These are phyloP conservation scores for Trifolium repens DNA, from an alignment of 306 rosid species.

Conservation along the genomic window DNA sequence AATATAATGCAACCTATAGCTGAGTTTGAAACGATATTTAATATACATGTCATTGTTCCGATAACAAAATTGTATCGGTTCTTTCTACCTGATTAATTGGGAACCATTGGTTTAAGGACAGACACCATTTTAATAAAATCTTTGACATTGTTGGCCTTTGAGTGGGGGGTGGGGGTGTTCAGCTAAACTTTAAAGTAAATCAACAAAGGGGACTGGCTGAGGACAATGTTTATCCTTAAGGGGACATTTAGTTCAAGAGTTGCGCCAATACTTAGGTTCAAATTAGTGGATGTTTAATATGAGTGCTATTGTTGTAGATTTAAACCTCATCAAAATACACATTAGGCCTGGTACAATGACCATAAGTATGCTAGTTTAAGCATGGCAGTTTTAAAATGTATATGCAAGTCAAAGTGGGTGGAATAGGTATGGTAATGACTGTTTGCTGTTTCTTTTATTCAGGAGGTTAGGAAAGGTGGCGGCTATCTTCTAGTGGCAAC, in stretches of 20 bases:
- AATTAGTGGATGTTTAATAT: background rate
- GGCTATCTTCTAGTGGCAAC: conserved; percentile 88
- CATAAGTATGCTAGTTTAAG: conserved; percentile 32
- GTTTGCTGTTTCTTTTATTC: conserved; percentile 34
- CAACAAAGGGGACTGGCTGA: background rate
- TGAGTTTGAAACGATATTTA: conserved; percentile 26
- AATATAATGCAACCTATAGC: background rate
- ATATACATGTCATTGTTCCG: conserved; percentile 2
- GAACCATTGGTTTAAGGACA: conserved; percentile 17
- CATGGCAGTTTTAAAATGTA: background rate
- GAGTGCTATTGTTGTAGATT: conserved; percentile 1
- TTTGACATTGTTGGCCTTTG: conserved; percentile 22
- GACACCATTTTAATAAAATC: conserved; percentile 25
- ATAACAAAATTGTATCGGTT: conserved; percentile 22
- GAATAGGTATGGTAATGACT: conserved; percentile 21
- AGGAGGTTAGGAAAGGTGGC: conserved; percentile 82
- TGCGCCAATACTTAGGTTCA: conserved; percentile 18
- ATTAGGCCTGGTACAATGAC: background rate
- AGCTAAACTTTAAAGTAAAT: conserved; percentile 5
- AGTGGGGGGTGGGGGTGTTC: background rate
- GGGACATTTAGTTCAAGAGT: conserved; percentile 9
- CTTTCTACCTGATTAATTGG: conserved; percentile 17
- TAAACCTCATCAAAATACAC: conserved; percentile 13
- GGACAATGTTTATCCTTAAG: conserved; percentile 24
- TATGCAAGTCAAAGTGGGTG: background rate